phyloP scores from a whole-genome alignment of 1,139 yeast species.

The Yamadazyma conglobata region DNA sequence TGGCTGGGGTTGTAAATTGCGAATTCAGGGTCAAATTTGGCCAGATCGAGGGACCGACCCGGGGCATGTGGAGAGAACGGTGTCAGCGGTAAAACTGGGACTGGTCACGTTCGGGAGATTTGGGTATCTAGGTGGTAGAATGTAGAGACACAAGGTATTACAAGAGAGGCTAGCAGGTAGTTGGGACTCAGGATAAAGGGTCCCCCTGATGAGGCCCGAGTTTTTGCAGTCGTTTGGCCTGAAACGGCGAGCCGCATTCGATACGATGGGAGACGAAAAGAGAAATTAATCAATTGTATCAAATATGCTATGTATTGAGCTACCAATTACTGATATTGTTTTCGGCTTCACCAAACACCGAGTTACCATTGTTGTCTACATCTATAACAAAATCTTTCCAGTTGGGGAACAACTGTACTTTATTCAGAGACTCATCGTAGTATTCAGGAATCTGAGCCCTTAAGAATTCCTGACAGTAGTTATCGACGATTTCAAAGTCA shows the following conservation, averaged over 20 bases:
- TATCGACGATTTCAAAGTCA: slow-evolving; percentile 81
- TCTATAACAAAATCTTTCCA: slow-evolving; percentile 42
- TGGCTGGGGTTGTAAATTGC: neutral
- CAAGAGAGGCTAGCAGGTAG: no score
- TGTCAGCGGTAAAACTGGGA: no score
- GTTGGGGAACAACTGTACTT: slow-evolving; percentile 51
- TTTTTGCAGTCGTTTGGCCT: no score
- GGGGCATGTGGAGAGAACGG: neutral
- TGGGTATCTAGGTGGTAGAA: no score
- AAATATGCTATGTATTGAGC: neutral
- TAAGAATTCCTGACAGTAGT: slow-evolving; percentile 65
- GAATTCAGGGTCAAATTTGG: neutral
- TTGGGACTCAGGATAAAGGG: no score
- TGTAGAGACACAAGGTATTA: no score
- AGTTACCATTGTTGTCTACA: slow-evolving; percentile 51
- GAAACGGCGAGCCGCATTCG: no score
- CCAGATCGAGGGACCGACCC: neutral
- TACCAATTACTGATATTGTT: slow-evolving; percentile 85
- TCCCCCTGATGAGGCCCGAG: no score
- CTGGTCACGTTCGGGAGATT: neutral
- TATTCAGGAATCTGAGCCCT: slow-evolving; percentile 52
- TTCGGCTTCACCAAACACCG: slow-evolving; percentile 95
- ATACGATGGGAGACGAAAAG: no score
- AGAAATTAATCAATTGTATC: neutral
- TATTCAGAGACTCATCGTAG: slow-evolving; percentile 40